phyloP scores from a whole-genome alignment of 2,329 filamentous ascomycete genomes.

The Alternaria sp. region DNA sequence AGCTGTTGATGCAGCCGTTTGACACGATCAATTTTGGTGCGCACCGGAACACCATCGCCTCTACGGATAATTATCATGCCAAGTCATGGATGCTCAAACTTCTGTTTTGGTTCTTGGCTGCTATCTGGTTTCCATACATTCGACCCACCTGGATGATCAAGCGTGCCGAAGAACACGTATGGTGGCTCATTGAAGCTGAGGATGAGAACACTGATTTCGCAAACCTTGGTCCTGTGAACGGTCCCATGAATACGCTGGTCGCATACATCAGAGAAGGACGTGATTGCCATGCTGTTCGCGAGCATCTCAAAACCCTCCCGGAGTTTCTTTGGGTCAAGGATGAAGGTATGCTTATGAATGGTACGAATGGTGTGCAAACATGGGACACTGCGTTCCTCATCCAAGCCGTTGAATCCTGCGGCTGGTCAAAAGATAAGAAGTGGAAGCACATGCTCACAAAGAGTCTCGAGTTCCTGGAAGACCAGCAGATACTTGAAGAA shows the following conservation, averaged over 20 bases:
- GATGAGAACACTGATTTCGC: conserved; percentile 91
- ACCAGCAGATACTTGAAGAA: conserved; percentile 89
- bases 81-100: conserved; percentile 84
- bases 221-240: conserved; percentile 87
- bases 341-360: conserved; percentile 93
- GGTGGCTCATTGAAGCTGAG: conserved; percentile 86
- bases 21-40: conserved; percentile 77
- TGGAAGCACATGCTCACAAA: conserved; percentile 85
- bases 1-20: conserved; percentile 83
- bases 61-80: conserved; percentile 88
- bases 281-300: conserved; percentile 72
- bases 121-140: conserved; percentile 81
- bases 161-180: conserved; percentile 80
- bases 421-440: conserved; percentile 76
- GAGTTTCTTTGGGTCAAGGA: conserved; percentile 92
- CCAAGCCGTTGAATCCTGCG: conserved; percentile 80
- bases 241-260: conserved; percentile 85
- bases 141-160: conserved; percentile 71
- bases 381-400: conserved; percentile 96
- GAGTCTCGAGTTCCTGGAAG: conserved; percentile 84
- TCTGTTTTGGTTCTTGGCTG: conserved; percentile 79
- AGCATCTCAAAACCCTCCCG: conserved; percentile 80
- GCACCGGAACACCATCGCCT: conserved; percentile 83
- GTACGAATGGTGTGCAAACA: conserved; percentile 96
- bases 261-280: conserved; percentile 88